Percentiles rank a stretch among this genome's conserved stretches.
phyloP scores from a whole-genome alignment of 106 monocot species.

The Narthecium ossifragum region DNA sequence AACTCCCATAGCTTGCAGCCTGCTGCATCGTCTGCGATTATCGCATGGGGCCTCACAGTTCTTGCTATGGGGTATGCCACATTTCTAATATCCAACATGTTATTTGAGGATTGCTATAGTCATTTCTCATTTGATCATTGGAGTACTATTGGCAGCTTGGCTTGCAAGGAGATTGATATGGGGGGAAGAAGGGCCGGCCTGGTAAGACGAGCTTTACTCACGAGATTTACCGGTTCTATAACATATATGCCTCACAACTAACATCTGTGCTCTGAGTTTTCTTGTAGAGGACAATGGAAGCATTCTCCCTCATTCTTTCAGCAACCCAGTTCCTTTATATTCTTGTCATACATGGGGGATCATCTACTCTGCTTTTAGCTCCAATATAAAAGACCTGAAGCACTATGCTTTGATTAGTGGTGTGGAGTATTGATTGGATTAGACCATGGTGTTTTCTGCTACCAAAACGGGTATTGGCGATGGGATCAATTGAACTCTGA shows the following conservation, averaged over 20 bases:
- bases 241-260: background rate
- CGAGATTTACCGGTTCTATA: background rate
- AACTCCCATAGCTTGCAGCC: slow-evolving; percentile 55
- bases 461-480: too few relatives aligned
- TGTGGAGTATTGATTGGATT: too few relatives aligned
- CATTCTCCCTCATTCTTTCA: slow-evolving; percentile 74
- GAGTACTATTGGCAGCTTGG: slow-evolving; percentile 35
- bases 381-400: too few relatives aligned
- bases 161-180: slow-evolving; percentile 67
- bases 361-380: too few relatives aligned
- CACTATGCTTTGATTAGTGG: too few relatives aligned
- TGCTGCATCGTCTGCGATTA: slow-evolving; percentile 47
- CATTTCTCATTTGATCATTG: background rate
- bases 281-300: slow-evolving; percentile 84
- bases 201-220: slow-evolving; percentile 25
- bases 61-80: slow-evolving; percentile 67
- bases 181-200: slow-evolving; percentile 61
- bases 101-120: background rate
- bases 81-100: background rate
- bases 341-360: slow-evolving; percentile 37
- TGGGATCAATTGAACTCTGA: too few relatives aligned
- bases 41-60: slow-evolving; percentile 74
- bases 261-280: background rate
- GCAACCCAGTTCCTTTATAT: slow-evolving; percentile 70
- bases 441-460: too few relatives aligned